Percentiles rank a stretch among this genome's conserved stretches.
phyloP scores from a whole-genome alignment of 768 basidiomycete species.

The Xerocomellus dryophilus region DNA sequence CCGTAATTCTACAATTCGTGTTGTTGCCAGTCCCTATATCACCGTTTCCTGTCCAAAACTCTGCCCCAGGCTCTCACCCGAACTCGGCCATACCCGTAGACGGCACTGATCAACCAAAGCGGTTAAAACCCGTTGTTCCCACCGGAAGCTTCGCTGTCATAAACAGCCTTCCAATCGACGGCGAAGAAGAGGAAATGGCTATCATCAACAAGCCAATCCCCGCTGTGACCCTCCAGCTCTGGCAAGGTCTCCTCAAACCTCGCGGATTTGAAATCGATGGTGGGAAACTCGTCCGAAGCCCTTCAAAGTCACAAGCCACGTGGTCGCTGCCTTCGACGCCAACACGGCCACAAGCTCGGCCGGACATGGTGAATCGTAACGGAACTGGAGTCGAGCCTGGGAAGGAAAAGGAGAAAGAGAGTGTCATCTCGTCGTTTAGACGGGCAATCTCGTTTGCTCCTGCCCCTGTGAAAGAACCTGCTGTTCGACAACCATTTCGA shows the following conservation, averaged over 20 bases:
- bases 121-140: conserved; percentile 10
- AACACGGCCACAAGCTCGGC: conserved; percentile 10
- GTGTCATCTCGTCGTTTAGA: conserved; percentile 57
- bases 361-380: not conserved
- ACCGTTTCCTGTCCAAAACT: conserved; percentile 13
- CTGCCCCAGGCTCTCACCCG: conserved; percentile 13
- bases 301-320: conserved; percentile 42
- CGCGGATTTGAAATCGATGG: conserved; percentile 62
- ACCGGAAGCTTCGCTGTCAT: conserved; percentile 20
- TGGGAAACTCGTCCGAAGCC: conserved; percentile 60
- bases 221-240: conserved; percentile 61
- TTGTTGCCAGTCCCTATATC: conserved; percentile 10
- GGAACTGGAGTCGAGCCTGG: not conserved
- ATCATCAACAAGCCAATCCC: conserved; percentile 58
- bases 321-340: conserved; percentile 19
- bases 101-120: conserved; percentile 19
- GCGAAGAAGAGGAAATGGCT: conserved; percentile 54
- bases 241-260: conserved; percentile 63
- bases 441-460: conserved; percentile 66
- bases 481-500: conserved; percentile 45
- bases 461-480: conserved; percentile 19
- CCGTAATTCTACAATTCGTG: not conserved
- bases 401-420: conserved; percentile 23
- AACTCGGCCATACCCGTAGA: conserved; percentile 12
- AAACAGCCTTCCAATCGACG: conserved; percentile 20